Conservation (phyloP, 2,329 filamentous ascomycete genomes). For the Aspergillus quadrilineatus region DNA sequence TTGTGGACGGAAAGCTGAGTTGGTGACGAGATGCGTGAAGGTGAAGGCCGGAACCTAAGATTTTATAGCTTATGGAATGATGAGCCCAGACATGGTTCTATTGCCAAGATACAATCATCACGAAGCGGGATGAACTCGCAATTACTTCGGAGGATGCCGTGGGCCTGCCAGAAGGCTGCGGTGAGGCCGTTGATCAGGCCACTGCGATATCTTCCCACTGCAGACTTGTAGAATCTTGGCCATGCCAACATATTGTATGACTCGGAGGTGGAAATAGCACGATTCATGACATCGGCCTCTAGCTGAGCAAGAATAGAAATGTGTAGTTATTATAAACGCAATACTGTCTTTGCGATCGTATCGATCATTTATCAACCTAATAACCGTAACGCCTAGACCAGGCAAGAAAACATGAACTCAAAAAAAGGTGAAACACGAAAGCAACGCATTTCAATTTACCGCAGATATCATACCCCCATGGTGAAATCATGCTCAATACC, state of each 20-base stretch:
- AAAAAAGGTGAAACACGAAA: background rate
- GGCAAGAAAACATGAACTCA: background rate
- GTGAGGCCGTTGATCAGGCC: background rate
- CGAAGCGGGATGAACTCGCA: background rate
- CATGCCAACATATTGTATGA: background rate
- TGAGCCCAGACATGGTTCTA: background rate
- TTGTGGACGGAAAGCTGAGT: background rate
- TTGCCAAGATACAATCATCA: background rate
- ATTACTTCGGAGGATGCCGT: background rate
- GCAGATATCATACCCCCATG: constrained; percentile 72
- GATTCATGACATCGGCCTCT: background rate
- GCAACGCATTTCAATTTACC: background rate
- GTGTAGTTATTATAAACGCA: background rate
- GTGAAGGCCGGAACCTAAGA: background rate
- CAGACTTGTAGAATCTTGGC: background rate
- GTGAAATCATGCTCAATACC: constrained; percentile 98
- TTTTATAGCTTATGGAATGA: background rate
- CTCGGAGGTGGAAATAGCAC: background rate
- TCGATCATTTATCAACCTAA: background rate
- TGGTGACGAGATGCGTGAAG: background rate
- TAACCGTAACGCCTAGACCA: background rate
- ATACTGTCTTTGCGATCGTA: background rate
- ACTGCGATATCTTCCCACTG: background rate
- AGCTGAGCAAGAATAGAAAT: background rate
- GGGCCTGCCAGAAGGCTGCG: background rate